phyloP scores from a whole-genome alignment of 805 yeast species.

The Sugiyamaella lignohabitans region DNA sequence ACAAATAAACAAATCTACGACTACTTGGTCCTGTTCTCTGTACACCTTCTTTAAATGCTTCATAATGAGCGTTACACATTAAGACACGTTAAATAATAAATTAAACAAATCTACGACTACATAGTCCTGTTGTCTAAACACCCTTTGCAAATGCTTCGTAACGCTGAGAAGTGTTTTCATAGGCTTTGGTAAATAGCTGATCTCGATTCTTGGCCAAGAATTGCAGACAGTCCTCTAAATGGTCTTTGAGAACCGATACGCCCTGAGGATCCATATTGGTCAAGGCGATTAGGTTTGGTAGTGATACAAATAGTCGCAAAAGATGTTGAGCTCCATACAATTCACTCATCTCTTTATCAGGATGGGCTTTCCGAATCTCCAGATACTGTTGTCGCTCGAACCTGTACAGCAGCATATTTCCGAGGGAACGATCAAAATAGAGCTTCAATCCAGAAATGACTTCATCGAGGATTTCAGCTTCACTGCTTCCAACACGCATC shows the following conservation, averaged over 20 bases:
- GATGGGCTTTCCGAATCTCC: slow-evolving; percentile 38
- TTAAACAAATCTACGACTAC: too few species aligned
- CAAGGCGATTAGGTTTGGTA: slow-evolving; percentile 78
- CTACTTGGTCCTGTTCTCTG: too few species aligned
- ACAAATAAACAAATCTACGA: too few species aligned
- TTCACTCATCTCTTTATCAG: slow-evolving; percentile 36
- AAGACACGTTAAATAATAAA: too few species aligned
- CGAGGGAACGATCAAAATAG: slow-evolving; percentile 70
- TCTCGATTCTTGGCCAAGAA: slow-evolving; percentile 44
- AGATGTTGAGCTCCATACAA: slow-evolving; percentile 81
- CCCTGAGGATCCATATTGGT: slow-evolving; percentile 78
- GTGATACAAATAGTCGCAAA: slow-evolving; percentile 62
- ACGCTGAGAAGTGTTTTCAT: slow-evolving; percentile 47
- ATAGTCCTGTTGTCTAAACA: too few species aligned
- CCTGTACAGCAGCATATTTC: slow-evolving; percentile 62
- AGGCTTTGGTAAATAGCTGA: slow-evolving; percentile 34
- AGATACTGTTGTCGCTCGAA: slow-evolving; percentile 72
- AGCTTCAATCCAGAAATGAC: slow-evolving; percentile 60
- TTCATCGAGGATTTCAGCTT: slow-evolving; percentile 53
- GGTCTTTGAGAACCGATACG: slow-evolving; percentile 46
- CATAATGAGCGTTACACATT: too few species aligned
- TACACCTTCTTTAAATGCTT: too few species aligned
- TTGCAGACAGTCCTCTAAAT: slow-evolving; percentile 47
- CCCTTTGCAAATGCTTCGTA: slow-evolving; percentile 35
- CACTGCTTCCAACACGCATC: slow-evolving; percentile 31